phyloP scores from a whole-genome alignment of 129 eudicot species.

The Logfia minima region DNA sequence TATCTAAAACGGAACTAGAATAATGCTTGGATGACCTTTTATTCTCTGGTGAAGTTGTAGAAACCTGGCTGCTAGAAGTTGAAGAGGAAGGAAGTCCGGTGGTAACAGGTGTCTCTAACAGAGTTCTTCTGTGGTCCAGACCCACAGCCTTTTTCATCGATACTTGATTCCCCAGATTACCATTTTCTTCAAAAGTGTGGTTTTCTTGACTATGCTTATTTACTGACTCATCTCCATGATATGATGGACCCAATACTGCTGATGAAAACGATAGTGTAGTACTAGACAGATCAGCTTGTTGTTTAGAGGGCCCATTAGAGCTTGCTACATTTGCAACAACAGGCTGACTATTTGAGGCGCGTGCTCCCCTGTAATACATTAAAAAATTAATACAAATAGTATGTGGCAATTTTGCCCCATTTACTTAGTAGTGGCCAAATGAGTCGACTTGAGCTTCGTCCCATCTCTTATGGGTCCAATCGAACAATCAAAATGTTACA shows the following conservation, averaged over 20 bases:
- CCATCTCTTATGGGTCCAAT: too few species aligned
- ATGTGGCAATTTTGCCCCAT: background rate
- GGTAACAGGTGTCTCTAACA: slow-evolving; percentile 29
- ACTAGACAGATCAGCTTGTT: slow-evolving; percentile 35
- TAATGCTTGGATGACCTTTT: slow-evolving; percentile 31
- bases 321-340: slow-evolving; percentile 34
- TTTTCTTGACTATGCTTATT: slow-evolving; percentile 49
- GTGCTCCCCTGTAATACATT: slow-evolving; percentile 62
- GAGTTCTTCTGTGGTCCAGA: slow-evolving; percentile 25
- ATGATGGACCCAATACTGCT: slow-evolving; percentile 36
- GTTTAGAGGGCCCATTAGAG: slow-evolving; percentile 48
- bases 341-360: slow-evolving; percentile 50
- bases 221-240: slow-evolving; percentile 20
- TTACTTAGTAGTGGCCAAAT: background rate
- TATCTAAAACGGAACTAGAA: slow-evolving; percentile 24
- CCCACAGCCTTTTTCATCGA: slow-evolving; percentile 31
- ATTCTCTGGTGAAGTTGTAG: slow-evolving; percentile 28
- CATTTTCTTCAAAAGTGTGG: slow-evolving; percentile 32
- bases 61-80: slow-evolving; percentile 30
- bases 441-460: background rate
- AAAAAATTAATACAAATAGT: background rate
- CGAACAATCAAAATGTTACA: too few species aligned
- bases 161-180: slow-evolving; percentile 35
- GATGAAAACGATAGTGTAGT: slow-evolving; percentile 44
- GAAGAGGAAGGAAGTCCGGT: slow-evolving; percentile 23